Evolutionary conservation across 192 early-diverging fungal species (phyloP), one percentile per base, ranked within the genome.

Genomic region (Coemansia sp.): DNA sequence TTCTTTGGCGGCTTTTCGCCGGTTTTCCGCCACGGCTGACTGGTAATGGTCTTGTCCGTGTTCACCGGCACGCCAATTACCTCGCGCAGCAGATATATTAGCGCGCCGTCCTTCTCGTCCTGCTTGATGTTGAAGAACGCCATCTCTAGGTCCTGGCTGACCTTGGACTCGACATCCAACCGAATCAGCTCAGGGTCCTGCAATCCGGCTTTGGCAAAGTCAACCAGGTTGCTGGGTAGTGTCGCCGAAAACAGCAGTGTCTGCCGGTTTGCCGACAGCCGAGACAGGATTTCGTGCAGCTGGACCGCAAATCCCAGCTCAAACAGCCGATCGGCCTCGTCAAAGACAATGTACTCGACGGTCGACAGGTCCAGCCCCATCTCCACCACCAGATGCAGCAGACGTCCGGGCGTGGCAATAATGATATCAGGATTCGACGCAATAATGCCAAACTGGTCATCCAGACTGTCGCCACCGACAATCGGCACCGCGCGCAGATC

Each of bases 281-380:
- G 81, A 49, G 81, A 79, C 55, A 95, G 69, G 61, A 98, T 90
- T 67, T 98, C 96, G 36, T 90, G 86, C 52, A 98, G 80, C 71
- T 98, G 96, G 20, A 91, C 89, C 4, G 90, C 87, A 60, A 98
- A 98, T 23, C 96, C 95, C 72, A 97, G 85, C 70, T 98, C 95
- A 68, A 98, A 98, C 45, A 98, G 79, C 11, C 96, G 84, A 82
- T 98, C 95, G n/a, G 95, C 95, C 64, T 98, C 96, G 67, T 98
- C 94, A 82, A 97, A 97, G 0, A 97, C 94, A 70, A 98, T 84
- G 69, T 94, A 94, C 68, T 97, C 90, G 23, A 97, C 86, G 5
- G 86, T 90, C 50, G 82, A 83, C 45, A 98, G 60, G 53, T 93
- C 90, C 41, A 94, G 63, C 21, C 35, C 54, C 89, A 94, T 97